Conservation (phyloP, 306 rosid species). For the Adenanthera pavonina region DNA sequence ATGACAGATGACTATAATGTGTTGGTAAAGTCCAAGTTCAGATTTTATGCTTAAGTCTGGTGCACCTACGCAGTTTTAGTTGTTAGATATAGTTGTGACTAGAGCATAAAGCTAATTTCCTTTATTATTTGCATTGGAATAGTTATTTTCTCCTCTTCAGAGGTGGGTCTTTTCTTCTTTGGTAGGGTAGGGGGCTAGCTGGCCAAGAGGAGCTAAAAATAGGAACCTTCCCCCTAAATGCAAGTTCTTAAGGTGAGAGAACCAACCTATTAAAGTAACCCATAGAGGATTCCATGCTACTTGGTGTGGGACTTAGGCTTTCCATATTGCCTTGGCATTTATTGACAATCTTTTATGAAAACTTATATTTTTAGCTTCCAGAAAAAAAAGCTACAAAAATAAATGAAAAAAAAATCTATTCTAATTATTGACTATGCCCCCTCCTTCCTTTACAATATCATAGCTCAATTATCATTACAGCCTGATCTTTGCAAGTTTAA, state of each 20-base stretch:
- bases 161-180: background rate
- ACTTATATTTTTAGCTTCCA: no score
- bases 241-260: background rate
- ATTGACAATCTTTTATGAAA: background rate
- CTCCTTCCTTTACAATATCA: slow-evolving; percentile 11
- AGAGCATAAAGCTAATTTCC: slow-evolving; percentile 3
- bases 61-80: slow-evolving; percentile 19
- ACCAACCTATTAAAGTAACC: background rate
- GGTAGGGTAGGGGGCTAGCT: background rate
- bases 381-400: background rate
- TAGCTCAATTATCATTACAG: background rate
- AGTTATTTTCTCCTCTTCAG: background rate
- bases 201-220: slow-evolving; percentile 4
- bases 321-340: background rate
- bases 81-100: slow-evolving; percentile 2
- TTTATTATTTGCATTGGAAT: background rate
- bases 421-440: background rate
- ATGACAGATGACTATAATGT: slow-evolving; percentile 85
- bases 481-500: slow-evolving; percentile 11
- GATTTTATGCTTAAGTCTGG: slow-evolving; percentile 18
- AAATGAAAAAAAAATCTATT: background rate
- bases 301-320: background rate
- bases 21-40: slow-evolving; percentile 52
- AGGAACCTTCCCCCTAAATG: background rate
- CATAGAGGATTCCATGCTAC: background rate